Conservation (phyloP, 495 filamentous ascomycete species). For the Aspergillus haitiensis region DNA sequence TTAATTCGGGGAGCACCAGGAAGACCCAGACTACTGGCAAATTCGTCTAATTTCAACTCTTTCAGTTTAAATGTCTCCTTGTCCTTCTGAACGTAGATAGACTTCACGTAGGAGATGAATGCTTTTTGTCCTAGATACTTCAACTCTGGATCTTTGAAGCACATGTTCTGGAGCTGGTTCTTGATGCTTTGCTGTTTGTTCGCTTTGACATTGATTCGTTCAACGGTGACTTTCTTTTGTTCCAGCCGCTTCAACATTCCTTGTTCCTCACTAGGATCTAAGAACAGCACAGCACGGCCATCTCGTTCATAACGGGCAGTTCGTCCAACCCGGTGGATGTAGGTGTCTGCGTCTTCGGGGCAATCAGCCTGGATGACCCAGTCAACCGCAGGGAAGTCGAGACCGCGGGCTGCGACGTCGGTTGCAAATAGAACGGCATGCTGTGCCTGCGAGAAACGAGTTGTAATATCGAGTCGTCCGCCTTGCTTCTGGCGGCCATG, state of each 20-base stretch:
- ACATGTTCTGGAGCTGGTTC: constrained; percentile 83
- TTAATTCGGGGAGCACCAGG: constrained; percentile 89
- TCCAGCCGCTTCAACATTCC: constrained; percentile 80
- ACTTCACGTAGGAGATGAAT: constrained; percentile 83
- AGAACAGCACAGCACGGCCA: constrained; percentile 85
- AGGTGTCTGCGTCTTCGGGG: constrained; percentile 94
- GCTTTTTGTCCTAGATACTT: constrained; percentile 97
- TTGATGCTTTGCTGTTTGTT: constrained; percentile 88
- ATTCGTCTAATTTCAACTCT: constrained; percentile 79
- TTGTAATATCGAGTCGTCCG: constrained; percentile 81
- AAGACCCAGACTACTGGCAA: constrained; percentile 79
- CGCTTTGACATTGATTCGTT: constrained; percentile 77
- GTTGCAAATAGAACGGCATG: constrained; percentile 89
- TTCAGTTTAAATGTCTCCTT: constrained; percentile 86
- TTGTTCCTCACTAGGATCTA: constrained; percentile 87
- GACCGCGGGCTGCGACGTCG: constrained; percentile 87
- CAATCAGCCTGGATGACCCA: constrained; percentile 97
- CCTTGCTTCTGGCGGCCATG: constrained; percentile 93
- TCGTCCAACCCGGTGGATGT: constrained; percentile 93
- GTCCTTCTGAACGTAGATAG: constrained; percentile 84
- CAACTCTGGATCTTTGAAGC: constrained; percentile 89
- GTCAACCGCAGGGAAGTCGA: constrained; percentile 96
- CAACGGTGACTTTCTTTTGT: constrained; percentile 83
- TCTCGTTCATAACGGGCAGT: constrained; percentile 91
- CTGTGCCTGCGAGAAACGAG: constrained; percentile 73